Percentiles rank a stretch among this genome's conserved stretches.
Evolutionary conservation across 495 filamentous ascomycete species (phyloP).

Genomic region (Margaritispora aquatica): DNA sequence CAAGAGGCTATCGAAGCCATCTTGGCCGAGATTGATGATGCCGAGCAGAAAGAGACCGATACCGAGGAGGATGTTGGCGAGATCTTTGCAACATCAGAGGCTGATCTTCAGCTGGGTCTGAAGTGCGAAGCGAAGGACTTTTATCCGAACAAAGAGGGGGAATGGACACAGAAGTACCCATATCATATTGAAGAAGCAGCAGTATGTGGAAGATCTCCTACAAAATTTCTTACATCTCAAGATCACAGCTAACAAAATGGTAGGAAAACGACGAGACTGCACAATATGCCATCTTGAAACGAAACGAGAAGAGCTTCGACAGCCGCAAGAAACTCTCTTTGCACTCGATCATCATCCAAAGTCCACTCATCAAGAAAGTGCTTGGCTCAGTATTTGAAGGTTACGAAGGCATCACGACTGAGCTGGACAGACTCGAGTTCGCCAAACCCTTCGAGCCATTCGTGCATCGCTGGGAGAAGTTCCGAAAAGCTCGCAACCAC

Average conservation of each 20-base stretch:
- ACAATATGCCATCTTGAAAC: slow-evolving; percentile 46
- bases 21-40: neutral
- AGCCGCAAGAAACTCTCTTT: slow-evolving; percentile 47
- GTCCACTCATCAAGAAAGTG: slow-evolving; percentile 50
- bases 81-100: neutral
- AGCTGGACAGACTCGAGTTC: slow-evolving; percentile 52
- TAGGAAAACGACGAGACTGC: slow-evolving; percentile 42
- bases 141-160: neutral
- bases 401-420: slow-evolving; percentile 59
- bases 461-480: slow-evolving; percentile 57
- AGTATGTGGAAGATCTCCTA: no score
- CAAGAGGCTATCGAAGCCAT: neutral
- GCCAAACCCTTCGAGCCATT: slow-evolving; percentile 51
- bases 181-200: neutral
- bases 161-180: neutral
- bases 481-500: slow-evolving; percentile 38
- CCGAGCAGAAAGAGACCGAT: no score
- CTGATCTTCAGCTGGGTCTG: neutral
- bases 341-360: slow-evolving; percentile 48
- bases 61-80: neutral
- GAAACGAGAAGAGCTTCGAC: slow-evolving; percentile 44
- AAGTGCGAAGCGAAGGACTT: neutral
- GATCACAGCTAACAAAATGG: no score
- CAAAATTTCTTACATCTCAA: no score
- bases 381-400: slow-evolving; percentile 47